Base-by-base conservation (phyloP, 2,329 filamentous ascomycete genomes). In the Diaporthe nobilis region DNA sequence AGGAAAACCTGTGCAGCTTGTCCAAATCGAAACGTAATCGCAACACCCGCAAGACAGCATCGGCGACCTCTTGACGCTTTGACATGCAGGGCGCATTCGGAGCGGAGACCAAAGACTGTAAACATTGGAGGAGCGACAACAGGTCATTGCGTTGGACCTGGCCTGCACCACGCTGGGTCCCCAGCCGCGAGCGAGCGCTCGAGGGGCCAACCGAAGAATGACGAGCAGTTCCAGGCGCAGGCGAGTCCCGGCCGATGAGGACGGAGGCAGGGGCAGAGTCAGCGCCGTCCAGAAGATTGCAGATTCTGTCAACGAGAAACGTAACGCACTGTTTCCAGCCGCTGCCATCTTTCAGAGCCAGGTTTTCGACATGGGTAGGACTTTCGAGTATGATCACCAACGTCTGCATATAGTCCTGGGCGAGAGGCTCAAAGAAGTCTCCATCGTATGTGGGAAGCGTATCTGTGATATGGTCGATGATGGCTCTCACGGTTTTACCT, bases 401-500 rank as follows among this genome's bases (percentile, higher is more conserved):
- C 28, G 92, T 90, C 85, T 94, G 98, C 78, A 94, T 89, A 82
- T 98, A 98, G 81, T 97, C 92, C 67, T 92, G 88, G 34, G 92
- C 85, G 7, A 99, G 87, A 17, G 94, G 92, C 75, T 92, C 88
- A 78, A 95, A 92, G 72, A 93, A 90, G 2, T 87, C 88, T 20
- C 91, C 91, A 72, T 92, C 90, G 1, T 88, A 83, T 22, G 87
- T 89, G 2, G 92, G 90, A 4, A 98, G 87, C 25, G 92, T 91
- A 78, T 98, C 92, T 4, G 91, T 92, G 77, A 98, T 93, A 84
- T 98, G 95, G 78, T 95, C 92, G 78, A 98, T 87, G 22, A 98
- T 86, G 8, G 94, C 91, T 79, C 93, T 90, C n/a, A 96, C 87
- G 0, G 95, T 96, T 82, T 95, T 97, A 76, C 88, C 87, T 80